Evolutionary conservation across 192 early-diverging fungal species (phyloP), one percentile per base, ranked within the genome.

Genomic region (Paraglomus brasilianum): DNA sequence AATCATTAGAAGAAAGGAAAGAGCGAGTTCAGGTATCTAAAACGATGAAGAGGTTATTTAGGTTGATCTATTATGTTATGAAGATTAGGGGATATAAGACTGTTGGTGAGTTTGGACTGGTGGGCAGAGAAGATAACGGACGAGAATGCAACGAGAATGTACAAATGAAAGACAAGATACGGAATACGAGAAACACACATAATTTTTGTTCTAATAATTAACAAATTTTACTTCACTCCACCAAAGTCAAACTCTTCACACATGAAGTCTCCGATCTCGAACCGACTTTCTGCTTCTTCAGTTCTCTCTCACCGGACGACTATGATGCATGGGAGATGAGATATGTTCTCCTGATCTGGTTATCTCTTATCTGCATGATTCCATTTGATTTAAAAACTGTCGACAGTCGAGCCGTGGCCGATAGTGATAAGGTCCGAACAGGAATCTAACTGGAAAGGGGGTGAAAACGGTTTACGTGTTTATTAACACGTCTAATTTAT

Each of bases 281-380:
- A 71, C 95, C 95, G 0, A 83, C 86, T n/a, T 85, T 95, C 70
- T 81, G 80, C n/a, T 87, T 92, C 51, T 74, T 94, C 8, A 67
- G 72, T 45, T 59, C 39, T 8, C 72, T 74, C 44, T 49, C 78
- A 41, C 17, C 73, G 22, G 45, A 42, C 8, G 63, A 57, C 40
- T 59, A 52, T 38, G 11, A 40, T 1, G 44, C 63, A 14, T 99
- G 97, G 97, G 86, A 89, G 24, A 83, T 84, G 1, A 85, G 93
- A 13, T 98, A 93, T 67, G 76, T 95, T 14, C 77, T 91, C 14
- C 72, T 96, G 21, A 83, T 99, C 11, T 98, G 96, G 95, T 79
- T 98, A 13, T 96, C 95, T 8, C 83, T 97, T n/a, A 82, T 98
- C 74, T 86, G 86, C 55, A 96, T 96, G 91, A 87, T 96, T 40